Percentiles rank a stretch among this genome's conserved stretches.
These are phyloP conservation scores for Tephrocybe sp. DNA, from an alignment of 768 basidiomycete species.

Conservation along the genomic window DNA sequence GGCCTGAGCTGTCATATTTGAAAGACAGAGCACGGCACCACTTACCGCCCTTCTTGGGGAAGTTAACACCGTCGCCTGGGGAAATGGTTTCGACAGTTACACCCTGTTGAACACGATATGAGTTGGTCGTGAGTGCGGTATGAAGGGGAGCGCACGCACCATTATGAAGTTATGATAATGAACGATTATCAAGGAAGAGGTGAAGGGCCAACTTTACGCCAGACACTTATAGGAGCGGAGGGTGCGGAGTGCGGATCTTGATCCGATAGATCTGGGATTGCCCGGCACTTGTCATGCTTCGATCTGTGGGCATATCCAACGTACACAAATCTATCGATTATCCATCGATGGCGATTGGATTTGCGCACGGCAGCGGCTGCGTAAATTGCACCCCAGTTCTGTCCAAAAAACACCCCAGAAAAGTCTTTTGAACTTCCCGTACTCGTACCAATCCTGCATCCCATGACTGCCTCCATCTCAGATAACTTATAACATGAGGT, in stretches of 20 bases:
- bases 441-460: not conserved
- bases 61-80: slow-evolving; percentile 61
- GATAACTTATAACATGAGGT: not conserved
- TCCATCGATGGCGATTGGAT: slow-evolving; percentile 17
- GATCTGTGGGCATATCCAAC: slow-evolving; percentile 12
- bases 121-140: slow-evolving; percentile 14
- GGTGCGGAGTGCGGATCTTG: slow-evolving; percentile 73
- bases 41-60: slow-evolving; percentile 72
- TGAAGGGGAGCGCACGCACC: slow-evolving; percentile 29
- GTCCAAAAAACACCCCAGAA: slow-evolving; percentile 4
- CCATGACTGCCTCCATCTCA: slow-evolving; percentile 4
- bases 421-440: not conserved
- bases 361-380: slow-evolving; percentile 9
- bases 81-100: slow-evolving; percentile 58
- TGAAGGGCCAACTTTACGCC: slow-evolving; percentile 24
- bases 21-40: slow-evolving; percentile 15
- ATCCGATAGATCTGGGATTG: slow-evolving; percentile 54
- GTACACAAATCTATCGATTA: slow-evolving; percentile 13
- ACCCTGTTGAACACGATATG: slow-evolving; percentile 43
- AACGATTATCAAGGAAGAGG: slow-evolving; percentile 36
- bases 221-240: slow-evolving; percentile 44
- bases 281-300: slow-evolving; percentile 26
- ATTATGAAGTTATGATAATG: slow-evolving; percentile 26
- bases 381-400: slow-evolving; percentile 10
- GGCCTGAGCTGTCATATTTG: slow-evolving; percentile 11